Evolutionary conservation across 2,329 filamentous ascomycete species (phyloP), one percentile per base, ranked within the genome.

Genomic region (Lachnellula arida): DNA sequence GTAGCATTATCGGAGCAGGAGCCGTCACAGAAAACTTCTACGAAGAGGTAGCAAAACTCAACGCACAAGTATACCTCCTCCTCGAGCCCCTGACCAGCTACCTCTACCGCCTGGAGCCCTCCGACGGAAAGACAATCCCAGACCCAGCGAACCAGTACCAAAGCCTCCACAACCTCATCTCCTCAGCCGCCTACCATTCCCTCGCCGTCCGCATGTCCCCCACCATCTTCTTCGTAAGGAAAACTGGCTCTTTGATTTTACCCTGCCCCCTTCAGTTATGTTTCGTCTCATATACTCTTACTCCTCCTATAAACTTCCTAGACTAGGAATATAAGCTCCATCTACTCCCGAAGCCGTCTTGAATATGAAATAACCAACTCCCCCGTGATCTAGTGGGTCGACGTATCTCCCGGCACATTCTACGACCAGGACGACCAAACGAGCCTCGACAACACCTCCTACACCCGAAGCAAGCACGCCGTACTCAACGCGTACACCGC

Each of bases 11-110:
- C 9, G 51, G 55, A 2, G 14, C 17, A 15, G 23, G 50, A 8
- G 40, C 63, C 9, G 51, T 63, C 44, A 64, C 67, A 1, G 28
- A 54, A 1, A 32, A 60, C 40, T 68, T 79, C 58, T 72, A 75
- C 50, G 71, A 72, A 7, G 75, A 77, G 51, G 75, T 77, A 1
- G 73, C 78, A 55, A 77, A 75, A 56, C 71, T 80, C 34, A 77
- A 76, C 43, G 79, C 79, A 47, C 78, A 79, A 62, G 73, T 80
- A 58, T 73, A 75, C 8, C 65, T 76, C 8, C 52, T 69, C 9
- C 51, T 69, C 3, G 23, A 57, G 9, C 66, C 67, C 12, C 57
- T 69, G 0, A 57, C 60, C 1, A 44, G 51, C 32, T 65, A 61
- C 54, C 57, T 67, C 23, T 60, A 62, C 42, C n/a, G 44, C 17